These are phyloP conservation scores for Volvox reticuliferus DNA, from an alignment of 139 green algal species.

Conservation along the genomic window DNA sequence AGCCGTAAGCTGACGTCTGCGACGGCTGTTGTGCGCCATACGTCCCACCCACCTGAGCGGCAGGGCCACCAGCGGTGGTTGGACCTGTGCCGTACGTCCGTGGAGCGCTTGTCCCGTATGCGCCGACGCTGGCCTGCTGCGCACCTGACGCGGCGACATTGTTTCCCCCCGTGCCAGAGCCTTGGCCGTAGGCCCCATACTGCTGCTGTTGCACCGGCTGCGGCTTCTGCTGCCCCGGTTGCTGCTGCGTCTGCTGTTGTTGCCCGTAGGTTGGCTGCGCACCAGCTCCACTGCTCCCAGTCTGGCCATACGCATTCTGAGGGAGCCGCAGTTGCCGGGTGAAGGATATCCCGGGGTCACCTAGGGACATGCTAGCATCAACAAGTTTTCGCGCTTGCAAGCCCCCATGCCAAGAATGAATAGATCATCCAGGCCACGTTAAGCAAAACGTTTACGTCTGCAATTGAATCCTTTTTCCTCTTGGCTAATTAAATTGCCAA, in stretches of 20 bases:
- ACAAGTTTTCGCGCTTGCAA: no score
- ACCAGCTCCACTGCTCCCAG: not conserved
- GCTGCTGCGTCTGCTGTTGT: not conserved
- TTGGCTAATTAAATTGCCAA: no score
- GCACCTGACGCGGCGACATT: not conserved
- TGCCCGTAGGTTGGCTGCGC: not conserved
- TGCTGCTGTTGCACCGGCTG: slow-evolving; percentile 10
- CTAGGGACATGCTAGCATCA: no score
- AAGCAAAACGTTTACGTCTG: no score
- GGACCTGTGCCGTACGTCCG: not conserved
- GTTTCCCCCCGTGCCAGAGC: not conserved
- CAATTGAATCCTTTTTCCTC: no score
- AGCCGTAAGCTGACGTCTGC: not conserved
- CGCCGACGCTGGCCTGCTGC: not conserved
- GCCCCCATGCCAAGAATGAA: no score
- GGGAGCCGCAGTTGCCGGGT: not conserved
- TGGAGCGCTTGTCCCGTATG: not conserved
- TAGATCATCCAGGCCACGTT: no score
- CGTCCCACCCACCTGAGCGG: not conserved
- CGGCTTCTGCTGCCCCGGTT: not conserved
- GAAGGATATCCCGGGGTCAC: no score
- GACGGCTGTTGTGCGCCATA: slow-evolving; percentile 9
- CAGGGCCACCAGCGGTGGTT: not conserved
- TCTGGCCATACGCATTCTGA: slow-evolving; percentile 31
- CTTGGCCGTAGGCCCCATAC: slow-evolving; percentile 23